phyloP scores from a whole-genome alignment of 495 filamentous ascomycete species.

The Xylaria curta region DNA sequence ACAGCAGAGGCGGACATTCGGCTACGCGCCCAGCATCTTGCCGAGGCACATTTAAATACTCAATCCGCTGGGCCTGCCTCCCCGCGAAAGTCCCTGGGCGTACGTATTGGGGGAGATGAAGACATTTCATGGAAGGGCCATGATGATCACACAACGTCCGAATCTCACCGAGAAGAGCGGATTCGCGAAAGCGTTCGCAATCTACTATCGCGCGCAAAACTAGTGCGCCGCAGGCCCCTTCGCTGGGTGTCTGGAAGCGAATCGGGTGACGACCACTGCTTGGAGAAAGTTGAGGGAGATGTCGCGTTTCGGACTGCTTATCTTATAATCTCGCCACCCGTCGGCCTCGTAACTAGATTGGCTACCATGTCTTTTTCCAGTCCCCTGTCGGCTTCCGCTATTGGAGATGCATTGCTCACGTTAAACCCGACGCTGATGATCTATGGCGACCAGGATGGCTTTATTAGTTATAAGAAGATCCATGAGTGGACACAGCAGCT shows the following conservation, averaged over 20 bases:
- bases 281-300: conserved; percentile 36
- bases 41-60: conserved; percentile 50
- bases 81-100: conserved; percentile 39
- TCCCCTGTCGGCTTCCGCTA: conserved; percentile 28
- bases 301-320: conserved; percentile 60
- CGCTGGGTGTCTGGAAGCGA: background rate
- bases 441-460: conserved; percentile 80
- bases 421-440: conserved; percentile 69
- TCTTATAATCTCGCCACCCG: conserved; percentile 80
- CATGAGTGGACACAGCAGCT: conserved; percentile 72
- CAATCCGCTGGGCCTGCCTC: conserved; percentile 35
- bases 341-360: conserved; percentile 66
- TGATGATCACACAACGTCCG: conserved; percentile 20
- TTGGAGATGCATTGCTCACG: conserved; percentile 48
- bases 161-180: conserved; percentile 39
- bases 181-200: conserved; percentile 50
- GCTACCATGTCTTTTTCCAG: conserved; percentile 59
- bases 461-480: conserved; percentile 73
- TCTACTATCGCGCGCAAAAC: conserved; percentile 44
- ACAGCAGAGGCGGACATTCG: conserved; percentile 69
- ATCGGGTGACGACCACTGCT: conserved; percentile 27
- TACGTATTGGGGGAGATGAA: conserved; percentile 51
- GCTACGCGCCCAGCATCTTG: conserved; percentile 67
- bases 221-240: conserved; percentile 32
- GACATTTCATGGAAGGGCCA: conserved; percentile 38